phyloP scores from a whole-genome alignment of 202 grass and related monocot species.

The Schoenoplectus triqueter region DNA sequence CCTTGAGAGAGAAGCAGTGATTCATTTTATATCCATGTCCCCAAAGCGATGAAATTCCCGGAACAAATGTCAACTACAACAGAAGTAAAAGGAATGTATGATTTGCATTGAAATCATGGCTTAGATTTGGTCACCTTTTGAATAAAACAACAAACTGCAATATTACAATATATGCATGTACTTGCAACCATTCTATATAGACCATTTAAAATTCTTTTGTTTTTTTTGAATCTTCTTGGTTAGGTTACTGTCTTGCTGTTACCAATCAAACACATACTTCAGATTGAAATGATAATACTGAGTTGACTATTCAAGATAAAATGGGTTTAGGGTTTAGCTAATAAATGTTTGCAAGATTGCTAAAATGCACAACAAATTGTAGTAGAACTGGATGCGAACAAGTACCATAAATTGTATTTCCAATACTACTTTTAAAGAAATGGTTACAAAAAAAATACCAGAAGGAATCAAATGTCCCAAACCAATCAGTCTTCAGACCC shows the following conservation, averaged over 20 bases:
- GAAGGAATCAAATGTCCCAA: slow-evolving; percentile 40
- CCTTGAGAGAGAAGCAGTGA: background rate
- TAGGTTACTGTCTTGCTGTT: background rate
- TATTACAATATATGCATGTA: background rate
- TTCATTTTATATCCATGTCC: background rate
- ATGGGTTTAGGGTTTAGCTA: background rate
- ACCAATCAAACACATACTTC: background rate
- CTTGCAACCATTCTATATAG: background rate
- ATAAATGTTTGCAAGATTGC: slow-evolving; percentile 2
- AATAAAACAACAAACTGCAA: background rate
- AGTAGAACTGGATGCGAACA: background rate
- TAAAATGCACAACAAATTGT: background rate
- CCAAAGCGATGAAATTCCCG: background rate
- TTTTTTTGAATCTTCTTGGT: background rate
- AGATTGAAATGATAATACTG: background rate
- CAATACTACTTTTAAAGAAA: slow-evolving; percentile 3
- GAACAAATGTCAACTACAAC: background rate
- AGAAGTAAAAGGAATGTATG: background rate
- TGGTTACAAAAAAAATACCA: slow-evolving; percentile 26
- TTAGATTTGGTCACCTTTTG: background rate
- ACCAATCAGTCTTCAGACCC: slow-evolving; percentile 67
- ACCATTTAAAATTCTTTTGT: background rate
- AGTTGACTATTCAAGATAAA: background rate
- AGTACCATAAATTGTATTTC: background rate
- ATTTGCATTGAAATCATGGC: background rate